A percentile compares a stretch with the other conserved stretches of the same genome.
These are phyloP conservation scores for Plantago elongata DNA, from an alignment of 257 asterid species.

Conservation along the genomic window DNA sequence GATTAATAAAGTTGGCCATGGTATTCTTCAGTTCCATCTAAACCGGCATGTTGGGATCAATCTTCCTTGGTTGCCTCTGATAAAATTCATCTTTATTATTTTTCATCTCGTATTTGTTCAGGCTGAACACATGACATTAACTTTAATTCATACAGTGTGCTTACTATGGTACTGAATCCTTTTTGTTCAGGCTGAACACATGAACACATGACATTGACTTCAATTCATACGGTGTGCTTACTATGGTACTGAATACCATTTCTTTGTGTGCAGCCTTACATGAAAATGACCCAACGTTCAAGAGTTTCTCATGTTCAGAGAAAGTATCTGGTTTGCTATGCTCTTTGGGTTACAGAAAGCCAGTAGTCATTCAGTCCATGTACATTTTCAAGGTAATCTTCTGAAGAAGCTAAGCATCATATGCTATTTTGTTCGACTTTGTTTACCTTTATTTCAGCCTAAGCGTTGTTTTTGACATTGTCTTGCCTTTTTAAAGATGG, in stretches of 20 bases:
- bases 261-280: constrained; percentile 51
- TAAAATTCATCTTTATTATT: background rate
- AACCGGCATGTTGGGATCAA: background rate
- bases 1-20: constrained; percentile 87
- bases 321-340: constrained; percentile 40
- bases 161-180: background rate
- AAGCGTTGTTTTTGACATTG: too few species aligned
- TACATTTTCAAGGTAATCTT: constrained; percentile 66
- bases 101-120: background rate
- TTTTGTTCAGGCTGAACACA: background rate
- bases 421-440: background rate
- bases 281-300: constrained; percentile 58
- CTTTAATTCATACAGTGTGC: background rate
- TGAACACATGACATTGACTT: background rate
- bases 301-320: constrained; percentile 64
- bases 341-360: constrained; percentile 62
- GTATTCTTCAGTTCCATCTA: constrained; percentile 29
- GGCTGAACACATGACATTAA: background rate
- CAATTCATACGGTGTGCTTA: background rate
- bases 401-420: background rate
- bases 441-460: background rate
- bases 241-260: background rate
- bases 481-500: too few species aligned
- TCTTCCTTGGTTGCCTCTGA: background rate
- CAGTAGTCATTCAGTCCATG: constrained; percentile 68